Evolutionary conservation across 202 grass and related monocot species (phyloP), one percentile per base, ranked within the genome.

Genomic region (Schoenoplectus tabernaemontani): DNA sequence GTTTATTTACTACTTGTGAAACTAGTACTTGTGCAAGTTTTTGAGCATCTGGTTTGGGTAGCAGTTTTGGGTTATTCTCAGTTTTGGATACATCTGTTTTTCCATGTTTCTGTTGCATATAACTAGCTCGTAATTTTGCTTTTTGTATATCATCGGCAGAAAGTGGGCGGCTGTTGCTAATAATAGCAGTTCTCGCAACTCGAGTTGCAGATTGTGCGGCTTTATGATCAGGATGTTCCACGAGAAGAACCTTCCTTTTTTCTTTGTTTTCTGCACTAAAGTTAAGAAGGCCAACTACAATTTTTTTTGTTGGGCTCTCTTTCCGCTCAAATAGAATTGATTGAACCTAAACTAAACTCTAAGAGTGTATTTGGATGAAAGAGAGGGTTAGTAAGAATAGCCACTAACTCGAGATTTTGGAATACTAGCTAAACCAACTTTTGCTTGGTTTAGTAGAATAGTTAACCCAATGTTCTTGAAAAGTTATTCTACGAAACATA

Each of bases 131-230:
- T 86, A 91, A 86, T 84, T 99, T 99, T 81, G 96, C 96, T 56
- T 99, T 99, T 66, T 99, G 96, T 56, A 99, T 99, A 85, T 99
- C 96, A 86, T 99, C 96, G 58, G 96, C 89, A 84, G 91, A 99
- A 65, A 99, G 82, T 4, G 96, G 96, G 37, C 91, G 87, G 65
- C 89, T 91, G 77, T 85, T 92, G 80, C 88, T 95, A 73, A 81
- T 78, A 47, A 82, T 73, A 69, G 30, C 76, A 53, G 79, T 83
- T 84, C 88, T 87, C 15, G 81, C 78, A 84, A 85, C 81, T 58
- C 88, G 87, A 78, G 22, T 68, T 81, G 76, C 92, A 87, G 87
- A 89, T 44, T 74, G 86, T 3, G 79, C 19, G 48, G 78, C 65
- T 88, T 88, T 94, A 76, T 84, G 87, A 87, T 91, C 84, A 37